Evolutionary conservation across 371 early-diverging fungal genomes (phyloP), one percentile per base, ranked within the genome.

Genomic region (Syncephalastrum racemosum): DNA sequence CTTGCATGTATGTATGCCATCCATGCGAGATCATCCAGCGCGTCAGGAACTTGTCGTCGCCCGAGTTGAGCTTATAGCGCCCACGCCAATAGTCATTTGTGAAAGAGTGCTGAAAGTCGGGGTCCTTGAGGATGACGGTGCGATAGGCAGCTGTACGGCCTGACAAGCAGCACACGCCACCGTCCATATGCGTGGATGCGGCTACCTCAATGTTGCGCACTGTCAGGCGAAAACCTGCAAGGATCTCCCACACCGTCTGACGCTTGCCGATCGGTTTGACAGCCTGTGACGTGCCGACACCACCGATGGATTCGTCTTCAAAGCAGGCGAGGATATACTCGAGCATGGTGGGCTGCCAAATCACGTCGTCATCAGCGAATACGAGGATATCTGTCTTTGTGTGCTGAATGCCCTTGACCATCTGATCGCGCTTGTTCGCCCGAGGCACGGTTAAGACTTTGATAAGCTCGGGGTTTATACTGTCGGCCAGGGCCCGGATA

Each of bases 91-190:
- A 84, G 62, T 89, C 90, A 50, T 89, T 80, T 6, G 84, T 85
- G 56, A 89, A 89, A 12, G 74, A 65, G 58, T 85, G 77, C 54
- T 87, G 87, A 67, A 89, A 89, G 31, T 75, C 78, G 4, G 88
- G 90, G 60, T 88, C 88, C 59, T 86, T 86, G 18, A 89, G 71
- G 57, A 89, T 89, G 42, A 80, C 67, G 1, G 88, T 87, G 27
- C 90, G 82, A 67, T 89, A 89, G 7, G 87, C 86, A 20, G 88
- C 90, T 12, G 90, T 89, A n/a, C 90, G 75, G n/a, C 90, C 90
- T 1, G 88, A 88, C 18, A 89, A 65, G 59, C 90, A 89, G 53
- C 88, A 89, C 14, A 88, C 84, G 20, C 90, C 90, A 36, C 88
- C 90, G 55, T 89, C 90, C 39, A 89, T 89, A 58, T 89, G 87